These are phyloP conservation scores for Capronia epimyces DNA, from an alignment of 2,329 filamentous ascomycete species.

Conservation along the genomic window DNA sequence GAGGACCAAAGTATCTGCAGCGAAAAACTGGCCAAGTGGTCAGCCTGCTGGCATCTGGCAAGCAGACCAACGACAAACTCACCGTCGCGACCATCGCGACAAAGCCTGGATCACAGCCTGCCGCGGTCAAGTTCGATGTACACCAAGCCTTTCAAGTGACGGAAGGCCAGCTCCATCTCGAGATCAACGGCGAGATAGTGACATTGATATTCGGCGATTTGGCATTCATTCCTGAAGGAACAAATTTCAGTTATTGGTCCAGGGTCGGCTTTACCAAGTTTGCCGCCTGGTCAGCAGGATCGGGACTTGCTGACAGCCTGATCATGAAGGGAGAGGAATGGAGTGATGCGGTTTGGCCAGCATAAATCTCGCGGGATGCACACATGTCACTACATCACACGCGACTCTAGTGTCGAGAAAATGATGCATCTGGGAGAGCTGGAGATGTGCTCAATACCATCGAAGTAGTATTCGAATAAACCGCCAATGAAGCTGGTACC, in stretches of 20 bases:
- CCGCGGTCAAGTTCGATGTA: constrained; percentile 6
- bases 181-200: constrained; percentile 15
- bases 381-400: not conserved
- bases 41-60: constrained; percentile 15
- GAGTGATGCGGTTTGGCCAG: constrained; percentile 18
- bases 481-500: too few relatives aligned
- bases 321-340: constrained; percentile 12
- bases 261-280: constrained; percentile 22
- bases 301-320: constrained; percentile 17
- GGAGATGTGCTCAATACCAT: too few relatives aligned
- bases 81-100: constrained; percentile 20
- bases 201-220: constrained; percentile 22
- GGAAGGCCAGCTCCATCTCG: constrained; percentile 20
- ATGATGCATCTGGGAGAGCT: too few relatives aligned
- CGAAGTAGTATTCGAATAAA: too few relatives aligned
- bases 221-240: constrained; percentile 21
- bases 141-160: constrained; percentile 24
- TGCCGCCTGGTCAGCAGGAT: constrained; percentile 16
- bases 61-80: constrained; percentile 18
- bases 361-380: not conserved
- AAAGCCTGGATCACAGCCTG: constrained; percentile 5
- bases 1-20: constrained; percentile 23
- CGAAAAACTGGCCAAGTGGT: constrained; percentile 12
- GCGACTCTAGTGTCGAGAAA: not conserved
- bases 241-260: constrained; percentile 20